Evolutionary conservation across 768 basidiomycete genomes (phyloP), one percentile per base, ranked within the genome.

Genomic region (Mycena crocata): DNA sequence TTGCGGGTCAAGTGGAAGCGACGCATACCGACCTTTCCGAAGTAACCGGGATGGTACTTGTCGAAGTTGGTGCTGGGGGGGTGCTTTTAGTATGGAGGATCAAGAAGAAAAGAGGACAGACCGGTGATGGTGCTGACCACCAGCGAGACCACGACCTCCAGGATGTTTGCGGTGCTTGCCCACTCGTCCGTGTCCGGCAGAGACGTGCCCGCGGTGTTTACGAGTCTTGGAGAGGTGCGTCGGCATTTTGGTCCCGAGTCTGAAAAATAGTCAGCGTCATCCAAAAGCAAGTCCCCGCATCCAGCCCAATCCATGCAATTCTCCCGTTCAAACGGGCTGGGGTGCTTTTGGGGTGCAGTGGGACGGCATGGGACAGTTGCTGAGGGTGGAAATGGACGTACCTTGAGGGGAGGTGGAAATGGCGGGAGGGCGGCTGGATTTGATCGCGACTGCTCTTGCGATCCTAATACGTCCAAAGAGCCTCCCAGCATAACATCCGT

Each of bases 91-190:
- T 23, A 26, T 7, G 24, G 21, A 24, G 55, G 17, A 51, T 14
- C 30, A 42, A 59, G 30, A 8, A n/a, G 50, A 44, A 24, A 9
- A 0, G 10, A 6, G 9, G 48, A 85, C 93, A 75, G 77, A 94
- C 93, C 93, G 86, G 91, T 99, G 98, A 88, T 99, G 98, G 85
- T 99, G 97, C 84, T 90, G 87, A 90, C 98, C 98, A 95, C 98
- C 98, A 85, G 95, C 95, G 78, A 99, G 93, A 98, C 98, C 98
- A 84, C 98, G 95, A 94, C 98, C 98, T 86, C 98, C 98, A 62
- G 98, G 98, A 80, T 98, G 97, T 84, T 98, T 99, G 82, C 98
- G 93, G 90, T 99, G 98, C 90, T 99, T 99, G 74, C 98, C 98
- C 78, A 99, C 94, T 93, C 98, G 97, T 82, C 98, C 98, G 84